These are phyloP conservation scores for Saccharomyces kudriavzevii DNA, from an alignment of 805 yeast genomes.

Conservation along the genomic window DNA sequence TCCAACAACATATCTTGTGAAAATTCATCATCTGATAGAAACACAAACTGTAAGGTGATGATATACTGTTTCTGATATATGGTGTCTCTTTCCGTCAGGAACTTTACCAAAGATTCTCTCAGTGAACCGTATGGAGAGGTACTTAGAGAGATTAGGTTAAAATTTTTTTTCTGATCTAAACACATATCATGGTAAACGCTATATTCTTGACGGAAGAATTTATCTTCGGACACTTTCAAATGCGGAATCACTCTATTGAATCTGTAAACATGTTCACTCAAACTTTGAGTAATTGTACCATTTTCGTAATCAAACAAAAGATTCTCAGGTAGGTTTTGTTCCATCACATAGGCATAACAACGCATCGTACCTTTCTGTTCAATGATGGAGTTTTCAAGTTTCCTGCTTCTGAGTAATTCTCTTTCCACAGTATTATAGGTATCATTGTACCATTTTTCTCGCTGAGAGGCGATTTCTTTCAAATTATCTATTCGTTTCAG, in stretches of 20 bases:
- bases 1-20: constrained; percentile 18
- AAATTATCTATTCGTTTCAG: constrained; percentile 15
- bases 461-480: constrained; percentile 15
- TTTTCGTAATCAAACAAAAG: constrained; percentile 14
- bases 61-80: constrained; percentile 9
- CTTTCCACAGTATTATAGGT: constrained; percentile 27
- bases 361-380: constrained; percentile 32
- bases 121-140: constrained; percentile 11
- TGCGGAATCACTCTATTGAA: constrained; percentile 23
- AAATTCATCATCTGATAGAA: constrained; percentile 20
- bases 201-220: constrained; percentile 22
- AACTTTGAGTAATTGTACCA: constrained; percentile 3
- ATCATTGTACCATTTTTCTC: constrained; percentile 17
- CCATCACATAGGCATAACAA: constrained; percentile 20
- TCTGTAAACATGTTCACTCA: constrained; percentile 1
- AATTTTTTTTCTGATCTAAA: constrained; percentile 14
- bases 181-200: constrained; percentile 25
- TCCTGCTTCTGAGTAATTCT: constrained; percentile 34
- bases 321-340: background rate
- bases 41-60: constrained; percentile 21
- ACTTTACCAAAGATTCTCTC: constrained; percentile 12
- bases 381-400: constrained; percentile 43
- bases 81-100: constrained; percentile 6
- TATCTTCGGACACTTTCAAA: constrained; percentile 11
- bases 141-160: constrained; percentile 20